phyloP scores from a whole-genome alignment of 345 rosid genomes.

The Eutrema japonicum region DNA sequence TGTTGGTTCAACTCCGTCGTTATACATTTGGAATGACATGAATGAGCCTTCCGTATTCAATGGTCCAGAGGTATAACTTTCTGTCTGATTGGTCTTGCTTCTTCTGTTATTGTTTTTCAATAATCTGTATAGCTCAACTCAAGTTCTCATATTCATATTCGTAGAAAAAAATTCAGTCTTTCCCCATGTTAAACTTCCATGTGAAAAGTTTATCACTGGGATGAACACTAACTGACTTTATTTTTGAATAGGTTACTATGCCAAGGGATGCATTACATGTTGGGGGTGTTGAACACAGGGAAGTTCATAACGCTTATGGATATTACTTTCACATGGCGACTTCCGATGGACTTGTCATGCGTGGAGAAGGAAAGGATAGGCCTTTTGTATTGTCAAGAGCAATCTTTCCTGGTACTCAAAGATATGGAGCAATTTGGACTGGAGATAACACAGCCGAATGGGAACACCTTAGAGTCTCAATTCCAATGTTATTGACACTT shows the following conservation, averaged over 20 bases:
- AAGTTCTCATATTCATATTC: not conserved
- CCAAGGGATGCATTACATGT: conserved; percentile 94
- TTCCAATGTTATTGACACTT: conserved; percentile 92
- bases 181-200: not conserved
- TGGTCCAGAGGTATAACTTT: conserved; percentile 89
- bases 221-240: conserved; percentile 21
- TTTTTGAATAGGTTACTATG: conserved; percentile 71
- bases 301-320: conserved; percentile 93
- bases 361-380: conserved; percentile 86
- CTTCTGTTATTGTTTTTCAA: conserved; percentile 12
- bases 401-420: conserved; percentile 93
- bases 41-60: conserved; percentile 99
- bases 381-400: conserved; percentile 99
- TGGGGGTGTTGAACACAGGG: conserved; percentile 87
- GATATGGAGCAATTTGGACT: conserved; percentile 97
- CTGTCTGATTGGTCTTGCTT: conserved; percentile 21
- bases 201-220: not conserved
- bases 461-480: conserved; percentile 96
- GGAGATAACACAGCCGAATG: conserved; percentile 97
- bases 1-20: conserved; percentile 84
- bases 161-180: not conserved
- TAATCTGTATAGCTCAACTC: conserved; percentile 11
- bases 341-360: conserved; percentile 89
- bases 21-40: conserved; percentile 99
- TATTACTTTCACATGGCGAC: conserved; percentile 98